Percentiles rank a stretch among this genome's conserved stretches.
Conservation (phyloP, 257 asterid genomes). For the Nicotiana undulata region DNA sequence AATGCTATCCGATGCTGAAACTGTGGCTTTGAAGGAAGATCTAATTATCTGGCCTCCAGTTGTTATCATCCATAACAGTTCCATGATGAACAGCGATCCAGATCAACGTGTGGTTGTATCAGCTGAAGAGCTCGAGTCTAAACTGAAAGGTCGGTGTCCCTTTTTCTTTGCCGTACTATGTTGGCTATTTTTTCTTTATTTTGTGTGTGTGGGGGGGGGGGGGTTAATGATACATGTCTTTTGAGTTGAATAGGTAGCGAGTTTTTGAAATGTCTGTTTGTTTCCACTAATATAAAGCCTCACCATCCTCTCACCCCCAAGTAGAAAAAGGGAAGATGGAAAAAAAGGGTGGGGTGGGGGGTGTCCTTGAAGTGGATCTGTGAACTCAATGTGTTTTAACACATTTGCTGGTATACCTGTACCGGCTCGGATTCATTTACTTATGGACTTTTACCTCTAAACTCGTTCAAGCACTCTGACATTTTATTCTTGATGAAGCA, state of each 20-base stretch:
- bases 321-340: too few species aligned
- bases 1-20: constrained; percentile 31
- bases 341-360: too few species aligned
- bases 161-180: neutral
- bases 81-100: constrained; percentile 26
- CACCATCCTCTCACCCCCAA: neutral
- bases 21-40: constrained; percentile 41
- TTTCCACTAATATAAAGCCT: neutral
- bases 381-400: too few species aligned
- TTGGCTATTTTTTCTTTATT: too few species aligned
- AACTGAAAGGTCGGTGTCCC: constrained; percentile 35
- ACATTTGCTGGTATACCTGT: neutral
- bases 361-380: too few species aligned
- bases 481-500: neutral
- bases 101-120: constrained; percentile 44
- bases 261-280: neutral
- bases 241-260: neutral
- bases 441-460: neutral
- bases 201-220: neutral
- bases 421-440: neutral
- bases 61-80: constrained; percentile 50
- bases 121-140: constrained; percentile 41
- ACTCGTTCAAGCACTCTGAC: neutral
- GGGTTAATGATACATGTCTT: neutral
- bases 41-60: constrained; percentile 73